These are phyloP conservation scores for Nemophila menziesii DNA, from an alignment of 257 asterid species.

Conservation along the genomic window DNA sequence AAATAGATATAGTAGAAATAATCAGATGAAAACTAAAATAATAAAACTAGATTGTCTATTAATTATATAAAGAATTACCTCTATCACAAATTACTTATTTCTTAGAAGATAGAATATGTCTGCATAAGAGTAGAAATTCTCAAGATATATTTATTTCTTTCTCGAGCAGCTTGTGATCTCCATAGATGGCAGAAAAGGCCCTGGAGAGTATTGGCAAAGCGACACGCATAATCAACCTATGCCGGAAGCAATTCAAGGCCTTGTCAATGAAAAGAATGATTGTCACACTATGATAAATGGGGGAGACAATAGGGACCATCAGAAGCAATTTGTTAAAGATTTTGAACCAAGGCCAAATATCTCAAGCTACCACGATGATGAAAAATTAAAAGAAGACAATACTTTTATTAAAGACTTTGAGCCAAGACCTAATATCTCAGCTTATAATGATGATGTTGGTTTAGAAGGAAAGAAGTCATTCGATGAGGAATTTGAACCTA, in stretches of 20 bases:
- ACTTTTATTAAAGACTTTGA: conserved; percentile 14
- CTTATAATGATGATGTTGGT: conserved; percentile 10
- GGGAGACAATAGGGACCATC: neutral
- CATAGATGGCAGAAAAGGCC: conserved; percentile 20
- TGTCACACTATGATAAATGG: conserved; percentile 9
- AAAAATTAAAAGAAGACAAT: neutral
- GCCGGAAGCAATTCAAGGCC: conserved; percentile 9
- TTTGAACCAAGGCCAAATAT: conserved; percentile 15
- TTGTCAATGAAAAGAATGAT: conserved; percentile 4
- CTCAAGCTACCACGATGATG: conserved; percentile 1
- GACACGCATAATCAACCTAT: conserved; percentile 9
- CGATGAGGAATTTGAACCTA: conserved; percentile 9
- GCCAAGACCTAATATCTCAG: conserved; percentile 18
- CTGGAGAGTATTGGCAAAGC: conserved; percentile 19
- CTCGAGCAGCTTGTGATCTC: conserved; percentile 17
- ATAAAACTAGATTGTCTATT: too few species aligned
- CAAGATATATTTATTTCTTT: neutral
- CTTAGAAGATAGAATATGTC: too few species aligned
- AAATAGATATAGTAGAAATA: too few species aligned
- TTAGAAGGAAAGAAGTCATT: conserved; percentile 4
- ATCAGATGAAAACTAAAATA: too few species aligned
- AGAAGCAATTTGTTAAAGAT: conserved; percentile 2
- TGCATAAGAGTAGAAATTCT: too few species aligned
- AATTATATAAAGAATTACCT: too few species aligned
- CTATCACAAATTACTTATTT: too few species aligned